Base-by-base conservation (phyloP, 495 filamentous ascomycete genomes). In the Apodospora peruviana region DNA sequence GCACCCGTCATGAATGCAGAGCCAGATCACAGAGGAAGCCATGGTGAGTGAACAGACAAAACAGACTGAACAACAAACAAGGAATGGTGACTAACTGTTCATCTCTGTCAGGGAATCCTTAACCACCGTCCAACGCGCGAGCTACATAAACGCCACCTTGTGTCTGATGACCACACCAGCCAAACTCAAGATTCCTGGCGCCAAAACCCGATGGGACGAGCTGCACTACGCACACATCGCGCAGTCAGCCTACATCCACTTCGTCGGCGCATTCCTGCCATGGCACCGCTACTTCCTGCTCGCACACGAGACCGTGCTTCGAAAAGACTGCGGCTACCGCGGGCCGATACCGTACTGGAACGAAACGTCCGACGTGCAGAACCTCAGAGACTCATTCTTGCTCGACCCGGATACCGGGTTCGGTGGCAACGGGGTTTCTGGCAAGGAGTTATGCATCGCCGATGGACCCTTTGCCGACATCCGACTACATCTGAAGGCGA, bases 291-390 rank as follows among this genome's bases (percentile, higher is more conserved):
- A 75, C 48, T 74, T 72, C 36, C 21, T 76, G 4, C 54, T 60
- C 18, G 52, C 66, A 2, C 73, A 74, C 40, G 76, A 77, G 50
- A 62, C 63, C 4, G 43, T 70, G 0, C 51, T 81, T 21, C 52
- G 62, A 2, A 65, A 70, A 2, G 67, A 71, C 41, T 80, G 77
- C 45, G 61, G 63, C 20, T 79, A 74, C 50, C 55, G 43, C 9
- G 71, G 71, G 3, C 55, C 59, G 11, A 59, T 75, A 20, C 73
- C 76, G 69, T 78, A 75, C 47, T 78, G 75, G 75, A 60, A 76
- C 42, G 73, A 76, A 42, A 9, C 56, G 1, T 36, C 34, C 19
- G 75, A 77, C 43, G 69, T 67, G 9, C 71, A 63, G 34, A 51
- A 62, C 5, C 68, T 75, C 32, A 47, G 27, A 0, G 22, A 19